Evolutionary conservation across 192 early-diverging fungal species (phyloP).

Genomic region (Coemansia sp.): DNA sequence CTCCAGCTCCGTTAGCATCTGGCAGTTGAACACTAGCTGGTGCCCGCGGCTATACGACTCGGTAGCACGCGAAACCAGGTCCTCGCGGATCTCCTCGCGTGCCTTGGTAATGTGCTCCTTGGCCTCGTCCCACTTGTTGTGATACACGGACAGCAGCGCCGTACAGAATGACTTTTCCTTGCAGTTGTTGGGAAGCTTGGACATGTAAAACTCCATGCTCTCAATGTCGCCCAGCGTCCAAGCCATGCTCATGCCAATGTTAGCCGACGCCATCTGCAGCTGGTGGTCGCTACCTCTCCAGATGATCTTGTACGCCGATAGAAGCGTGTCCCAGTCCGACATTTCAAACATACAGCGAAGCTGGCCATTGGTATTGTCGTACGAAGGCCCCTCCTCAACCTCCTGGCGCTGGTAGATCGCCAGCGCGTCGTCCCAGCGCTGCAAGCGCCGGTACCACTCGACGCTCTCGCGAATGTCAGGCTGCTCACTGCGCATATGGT

Average conservation of each 20-base stretch:
- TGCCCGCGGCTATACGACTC: conserved; percentile 95
- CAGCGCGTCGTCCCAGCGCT: conserved; percentile 91
- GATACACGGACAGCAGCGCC: conserved; percentile 83
- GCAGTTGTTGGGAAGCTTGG: conserved; percentile 65
- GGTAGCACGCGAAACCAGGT: conserved; percentile 79
- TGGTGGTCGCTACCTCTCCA: conserved; percentile 66
- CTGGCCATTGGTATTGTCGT: conserved; percentile 69
- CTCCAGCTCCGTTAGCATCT: conserved; percentile 97
- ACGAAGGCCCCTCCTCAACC: conserved; percentile 25
- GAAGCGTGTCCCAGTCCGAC: conserved; percentile 91
- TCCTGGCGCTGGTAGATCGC: conserved; percentile 81
- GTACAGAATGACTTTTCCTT: conserved; percentile 79
- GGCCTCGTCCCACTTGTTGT: conserved; percentile 76
- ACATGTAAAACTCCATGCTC: conserved; percentile 89
- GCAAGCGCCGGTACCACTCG: conserved; percentile 89
- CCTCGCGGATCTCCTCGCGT: conserved; percentile 79
- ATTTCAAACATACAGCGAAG: conserved; percentile 91
- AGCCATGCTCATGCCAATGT: conserved; percentile 82
- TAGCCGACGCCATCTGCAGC: conserved; percentile 74
- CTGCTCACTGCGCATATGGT: conserved; percentile 72
- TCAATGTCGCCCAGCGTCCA: conserved; percentile 91
- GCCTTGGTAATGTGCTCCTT: conserved; percentile 76
- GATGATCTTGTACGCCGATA: conserved; percentile 58
- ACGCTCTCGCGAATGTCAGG: conserved; percentile 81
- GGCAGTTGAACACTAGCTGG: conserved; percentile 79